A percentile compares a stretch with the other conserved stretches of the same genome.
Evolutionary conservation across 2,329 filamentous ascomycete genomes (phyloP).

Genomic region (Ramichloridium luteum): DNA sequence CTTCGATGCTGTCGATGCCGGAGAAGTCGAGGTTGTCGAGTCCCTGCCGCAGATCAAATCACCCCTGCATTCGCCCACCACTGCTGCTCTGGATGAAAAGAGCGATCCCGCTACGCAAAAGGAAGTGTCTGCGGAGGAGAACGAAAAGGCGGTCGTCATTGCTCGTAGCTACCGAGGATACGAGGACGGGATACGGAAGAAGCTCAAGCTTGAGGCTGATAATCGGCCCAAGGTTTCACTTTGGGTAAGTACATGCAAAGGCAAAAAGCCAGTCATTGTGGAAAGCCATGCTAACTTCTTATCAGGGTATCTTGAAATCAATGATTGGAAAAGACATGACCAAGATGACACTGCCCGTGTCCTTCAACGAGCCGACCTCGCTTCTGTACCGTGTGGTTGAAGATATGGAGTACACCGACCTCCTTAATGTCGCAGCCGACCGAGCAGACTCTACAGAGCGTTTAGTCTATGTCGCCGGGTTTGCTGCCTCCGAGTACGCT

Average conservation of each 20-base stretch:
- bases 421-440: conserved; percentile 79
- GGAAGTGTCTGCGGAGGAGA: conserved; percentile 16
- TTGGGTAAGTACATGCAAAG: conserved; percentile 55
- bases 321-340: conserved; percentile 99
- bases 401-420: conserved; percentile 94
- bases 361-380: conserved; percentile 97
- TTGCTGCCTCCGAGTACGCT: conserved; percentile 91
- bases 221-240: conserved; percentile 87
- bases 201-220: conserved; percentile 80
- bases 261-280: no score
- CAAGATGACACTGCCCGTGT: conserved; percentile 96
- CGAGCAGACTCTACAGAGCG: conserved; percentile 79
- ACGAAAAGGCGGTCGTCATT: conserved; percentile 49
- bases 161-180: conserved; percentile 75
- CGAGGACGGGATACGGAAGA: conserved; percentile 70
- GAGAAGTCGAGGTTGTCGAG: conserved; percentile 70
- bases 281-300: conserved; percentile 8
- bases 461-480: conserved; percentile 86
- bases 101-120: conserved; percentile 34
- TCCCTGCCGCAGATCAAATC: conserved; percentile 40
- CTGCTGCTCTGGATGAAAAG: conserved; percentile 15
- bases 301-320: conserved; percentile 84
- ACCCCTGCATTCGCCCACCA: conserved; percentile 10
- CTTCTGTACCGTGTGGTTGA: conserved; percentile 88
- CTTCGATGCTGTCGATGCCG: conserved; percentile 91